Evolutionary conservation across 148 eudicot species (phyloP), one percentile per base, ranked within the genome.

Genomic region (Simmondsia chinensis): DNA sequence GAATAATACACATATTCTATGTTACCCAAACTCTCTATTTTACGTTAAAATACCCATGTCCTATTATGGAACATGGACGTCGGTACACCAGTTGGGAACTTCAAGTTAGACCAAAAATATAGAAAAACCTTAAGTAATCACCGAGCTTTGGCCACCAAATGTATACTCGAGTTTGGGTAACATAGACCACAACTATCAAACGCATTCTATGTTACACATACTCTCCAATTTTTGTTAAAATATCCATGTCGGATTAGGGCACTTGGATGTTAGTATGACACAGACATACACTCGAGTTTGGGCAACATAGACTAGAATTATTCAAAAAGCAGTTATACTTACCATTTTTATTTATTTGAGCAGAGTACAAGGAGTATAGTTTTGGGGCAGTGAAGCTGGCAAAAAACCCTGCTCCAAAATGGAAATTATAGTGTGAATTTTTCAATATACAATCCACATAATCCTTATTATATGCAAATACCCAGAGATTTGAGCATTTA

Each of bases 311-410:
- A n/a, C n/a, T n/a, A n/a, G n/a, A n/a, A n/a, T n/a, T n/a, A n/a
- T n/a, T n/a, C n/a, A n/a, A n/a, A n/a, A n/a, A n/a, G n/a, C n/a
- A n/a, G n/a, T n/a, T n/a, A n/a, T n/a, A n/a, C n/a, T n/a, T 57
- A 73, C 86, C 84, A 76, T 52, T 79, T 34, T 29, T 45, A 29
- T 68, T 41, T 42, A 89, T 61, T 41, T 76, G 85, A 41, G 48
- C 63, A 31, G 80, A 59, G 46, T 89, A 85, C 7, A 60, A 60
- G 2, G 78, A 66, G 43, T 79, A 85, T 17, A 85, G 54, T 60
- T 79, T 85, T 18, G 97, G 97, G 11, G 60, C 70, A 3, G 78
- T 85, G 40, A 89, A 89, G 82, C 97, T 76, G 9, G 61, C 52
- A 28, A 85, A 79, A 46, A 89, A 89, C n/a, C 85, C 97, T 88